phyloP scores from a whole-genome alignment of 2,329 filamentous ascomycete species.

The Fusarium sp. region DNA sequence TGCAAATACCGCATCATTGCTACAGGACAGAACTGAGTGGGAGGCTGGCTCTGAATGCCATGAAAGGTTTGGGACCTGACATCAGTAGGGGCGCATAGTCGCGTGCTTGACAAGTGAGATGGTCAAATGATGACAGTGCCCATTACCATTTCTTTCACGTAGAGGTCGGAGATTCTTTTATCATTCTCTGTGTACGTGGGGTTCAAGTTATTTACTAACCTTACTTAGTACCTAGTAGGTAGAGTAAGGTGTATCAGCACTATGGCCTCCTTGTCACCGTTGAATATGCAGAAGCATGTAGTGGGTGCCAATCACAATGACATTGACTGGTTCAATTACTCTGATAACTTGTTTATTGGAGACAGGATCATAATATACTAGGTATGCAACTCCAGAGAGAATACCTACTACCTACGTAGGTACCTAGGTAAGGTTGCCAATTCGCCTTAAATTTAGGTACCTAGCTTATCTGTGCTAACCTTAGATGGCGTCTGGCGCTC shows the following conservation, averaged over 20 bases:
- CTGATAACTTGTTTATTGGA: not conserved
- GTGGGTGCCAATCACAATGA: not conserved
- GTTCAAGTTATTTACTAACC: not conserved
- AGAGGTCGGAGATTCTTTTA: not conserved
- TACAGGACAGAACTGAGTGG: not conserved
- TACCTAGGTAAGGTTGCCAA: too few relatives aligned
- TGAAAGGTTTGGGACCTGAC: not conserved
- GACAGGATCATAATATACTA: not conserved
- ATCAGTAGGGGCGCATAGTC: slow-evolving; percentile 20
- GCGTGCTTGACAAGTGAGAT: slow-evolving; percentile 20
- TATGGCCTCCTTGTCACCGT: not conserved
- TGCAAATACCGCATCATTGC: not conserved
- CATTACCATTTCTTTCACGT: slow-evolving; percentile 10
- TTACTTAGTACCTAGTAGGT: not conserved
- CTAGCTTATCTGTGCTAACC: not conserved
- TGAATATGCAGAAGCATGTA: not conserved
- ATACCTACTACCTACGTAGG: not conserved
- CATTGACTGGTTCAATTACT: not conserved
- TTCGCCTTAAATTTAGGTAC: not conserved
- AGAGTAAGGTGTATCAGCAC: not conserved
- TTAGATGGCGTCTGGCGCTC: not conserved
- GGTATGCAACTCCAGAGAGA: not conserved
- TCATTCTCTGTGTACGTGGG: not conserved
- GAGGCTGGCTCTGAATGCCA: not conserved
- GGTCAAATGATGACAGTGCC: not conserved